phyloP scores from a whole-genome alignment of 1,284 basidiomycete genomes.

The Moesziomyces globuligerus region DNA sequence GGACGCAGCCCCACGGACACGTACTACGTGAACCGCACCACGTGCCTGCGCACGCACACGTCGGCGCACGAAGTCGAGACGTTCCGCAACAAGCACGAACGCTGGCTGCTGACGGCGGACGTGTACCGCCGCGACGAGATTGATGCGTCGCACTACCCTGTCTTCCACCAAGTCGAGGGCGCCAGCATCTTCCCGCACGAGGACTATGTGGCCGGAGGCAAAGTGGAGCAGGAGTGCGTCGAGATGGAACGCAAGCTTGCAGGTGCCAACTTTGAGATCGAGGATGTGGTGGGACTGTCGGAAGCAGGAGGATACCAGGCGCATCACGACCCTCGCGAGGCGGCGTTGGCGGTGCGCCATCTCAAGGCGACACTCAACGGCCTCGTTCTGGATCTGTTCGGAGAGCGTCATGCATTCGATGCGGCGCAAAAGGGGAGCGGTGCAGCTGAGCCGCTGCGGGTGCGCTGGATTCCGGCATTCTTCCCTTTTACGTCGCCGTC shows the following conservation, averaged over 20 bases:
- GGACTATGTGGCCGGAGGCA: constrained; percentile 69
- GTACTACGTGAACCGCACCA: constrained; percentile 90
- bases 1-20: constrained; percentile 89
- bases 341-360: constrained; percentile 78
- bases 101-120: constrained; percentile 95
- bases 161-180: constrained; percentile 99
- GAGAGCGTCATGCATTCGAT: constrained; percentile 66
- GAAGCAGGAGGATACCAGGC: constrained; percentile 82
- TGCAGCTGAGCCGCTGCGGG: constrained; percentile 74
- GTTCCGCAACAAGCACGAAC: constrained; percentile 79
- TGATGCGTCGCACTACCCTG: constrained; percentile 94
- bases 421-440: constrained; percentile 65
- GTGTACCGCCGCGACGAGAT: constrained; percentile 99
- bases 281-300: constrained; percentile 80
- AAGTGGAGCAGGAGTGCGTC: constrained; percentile 72
- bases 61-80: constrained; percentile 96
- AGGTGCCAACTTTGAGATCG: constrained; percentile 75
- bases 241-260: constrained; percentile 71
- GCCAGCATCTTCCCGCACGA: constrained; percentile 77
- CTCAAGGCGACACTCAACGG: constrained; percentile 91
- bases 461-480: constrained; percentile 97
- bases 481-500: constrained; percentile 98
- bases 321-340: constrained; percentile 73
- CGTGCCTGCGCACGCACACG: constrained; percentile 96
- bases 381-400: constrained; percentile 84